Evolutionary conservation across 1,284 basidiomycete species (phyloP).

Genomic region (Cystobasidium slooffiae): DNA sequence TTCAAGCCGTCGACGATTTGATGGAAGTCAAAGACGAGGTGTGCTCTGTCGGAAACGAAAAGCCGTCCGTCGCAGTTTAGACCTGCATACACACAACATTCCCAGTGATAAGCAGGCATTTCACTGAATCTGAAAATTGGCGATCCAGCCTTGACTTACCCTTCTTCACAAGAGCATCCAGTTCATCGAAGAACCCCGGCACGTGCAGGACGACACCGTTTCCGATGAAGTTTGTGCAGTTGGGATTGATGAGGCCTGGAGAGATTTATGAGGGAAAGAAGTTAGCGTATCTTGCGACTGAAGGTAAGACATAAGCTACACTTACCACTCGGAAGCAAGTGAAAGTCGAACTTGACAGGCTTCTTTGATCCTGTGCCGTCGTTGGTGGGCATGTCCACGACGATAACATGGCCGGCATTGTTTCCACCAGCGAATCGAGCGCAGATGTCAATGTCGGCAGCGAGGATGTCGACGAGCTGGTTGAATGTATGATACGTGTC

Average conservation of each 20-base stretch:
- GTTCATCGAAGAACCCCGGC: conserved; percentile 91
- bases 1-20: conserved; percentile 99
- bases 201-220: conserved; percentile 93
- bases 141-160: conserved; percentile 62
- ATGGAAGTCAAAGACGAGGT: conserved; percentile 98
- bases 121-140: not conserved
- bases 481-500: not conserved
- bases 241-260: conserved; percentile 84
- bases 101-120: not conserved
- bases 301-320: conserved; percentile 43
- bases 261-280: not conserved
- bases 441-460: conserved; percentile 86
- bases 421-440: conserved; percentile 97
- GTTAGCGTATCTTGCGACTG: not conserved
- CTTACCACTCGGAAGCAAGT: conserved; percentile 89
- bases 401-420: conserved; percentile 98
- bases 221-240: conserved; percentile 86
- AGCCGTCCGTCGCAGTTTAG: conserved; percentile 83
- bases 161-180: conserved; percentile 83
- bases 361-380: conserved; percentile 64
- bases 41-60: conserved; percentile 92
- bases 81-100: conserved; percentile 61
- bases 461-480: conserved; percentile 90
- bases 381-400: conserved; percentile 66
- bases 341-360: conserved; percentile 90